phyloP scores from a whole-genome alignment of 306 rosid species.

The Crataegus laevigata region DNA sequence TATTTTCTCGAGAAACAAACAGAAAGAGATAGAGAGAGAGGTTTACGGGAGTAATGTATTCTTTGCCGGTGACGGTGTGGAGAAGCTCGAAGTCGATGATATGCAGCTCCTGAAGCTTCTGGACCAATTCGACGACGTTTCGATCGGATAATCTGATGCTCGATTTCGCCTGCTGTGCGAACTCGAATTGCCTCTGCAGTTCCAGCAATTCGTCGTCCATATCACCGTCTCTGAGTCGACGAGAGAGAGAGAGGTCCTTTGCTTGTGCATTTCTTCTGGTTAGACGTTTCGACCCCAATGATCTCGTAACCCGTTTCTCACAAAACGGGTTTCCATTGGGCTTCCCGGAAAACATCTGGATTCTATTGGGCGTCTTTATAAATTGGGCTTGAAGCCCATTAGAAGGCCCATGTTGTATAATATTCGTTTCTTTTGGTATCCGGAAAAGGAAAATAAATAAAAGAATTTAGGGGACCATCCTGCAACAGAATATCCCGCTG shows the following conservation, averaged over 20 bases:
- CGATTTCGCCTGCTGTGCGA: conserved; percentile 91
- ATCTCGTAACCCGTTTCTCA: no score
- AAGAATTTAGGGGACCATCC: not conserved
- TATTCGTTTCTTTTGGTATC: not conserved
- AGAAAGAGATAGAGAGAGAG: not conserved
- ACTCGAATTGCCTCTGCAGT: conserved; percentile 89
- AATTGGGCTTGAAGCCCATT: not conserved
- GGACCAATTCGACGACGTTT: conserved; percentile 93
- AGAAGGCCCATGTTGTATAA: not conserved
- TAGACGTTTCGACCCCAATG: not conserved
- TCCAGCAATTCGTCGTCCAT: conserved; percentile 96
- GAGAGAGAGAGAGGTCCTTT: not conserved
- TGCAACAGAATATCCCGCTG: not conserved
- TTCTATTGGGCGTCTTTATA: not conserved
- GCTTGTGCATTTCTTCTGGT: not conserved
- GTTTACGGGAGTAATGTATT: conserved; percentile 85
- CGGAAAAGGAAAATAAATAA: not conserved
- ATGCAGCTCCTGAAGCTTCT: conserved; percentile 82
- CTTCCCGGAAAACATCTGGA: not conserved
- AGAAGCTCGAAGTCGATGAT: conserved; percentile 95
- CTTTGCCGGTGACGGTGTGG: conserved; percentile 92
- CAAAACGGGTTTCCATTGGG: no score
- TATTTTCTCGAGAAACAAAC: not conserved
- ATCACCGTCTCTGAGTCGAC: conserved; percentile 4
- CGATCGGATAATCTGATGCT: conserved; percentile 89